Base-by-base conservation (phyloP, 2,329 filamentous ascomycete genomes). In the Truncatella angustata region DNA sequence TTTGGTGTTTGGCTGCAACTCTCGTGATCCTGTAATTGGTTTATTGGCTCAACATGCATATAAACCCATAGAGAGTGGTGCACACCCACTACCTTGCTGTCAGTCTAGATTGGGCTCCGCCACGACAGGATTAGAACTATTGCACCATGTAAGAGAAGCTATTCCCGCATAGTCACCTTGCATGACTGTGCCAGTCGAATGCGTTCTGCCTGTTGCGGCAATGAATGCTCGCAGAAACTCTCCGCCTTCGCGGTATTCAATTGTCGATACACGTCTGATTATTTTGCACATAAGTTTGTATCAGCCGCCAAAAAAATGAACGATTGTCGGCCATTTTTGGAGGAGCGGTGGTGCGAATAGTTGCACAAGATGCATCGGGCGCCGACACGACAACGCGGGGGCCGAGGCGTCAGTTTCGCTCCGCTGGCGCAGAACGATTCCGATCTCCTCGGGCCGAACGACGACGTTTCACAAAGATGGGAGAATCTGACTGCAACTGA, bases 51-150 rank as follows among this genome's bases (percentile, higher is more conserved):
- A 10, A 49, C 21, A 28, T 30, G 36, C 37, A 40, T n/a, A 11
- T 30, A 10, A 24, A 50, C 24, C 26, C 26, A 20, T 16, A 46
- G 26, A 28, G 26, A 16, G 26, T 23, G 40, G 39, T 28, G 20
- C 32, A 28, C 32, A 49, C 46, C 14, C 34, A 24, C 12, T 18
- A n/a, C n/a, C 18, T 11, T 4, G 16, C 47, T 7, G n/a, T 28
- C 23, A 32, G 24, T 28, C 24, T 18, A 40, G 49, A 44, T 18
- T 34, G 39, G 21, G 23, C 49, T 51, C 39, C 49, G 49, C 49
- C 49, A 51, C 49, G 49, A 44, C 49, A 51, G 49, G 49, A 51
- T 44, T 51, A 45, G 39, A 23, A 44, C 40, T 34, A 51, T 44
- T 35, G 49, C 49, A 35, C 18, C 20, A 24, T n/a, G 24, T 16